phyloP scores from a whole-genome alignment of 1,139 yeast species.

The Pneumocystis oryctolagi region DNA sequence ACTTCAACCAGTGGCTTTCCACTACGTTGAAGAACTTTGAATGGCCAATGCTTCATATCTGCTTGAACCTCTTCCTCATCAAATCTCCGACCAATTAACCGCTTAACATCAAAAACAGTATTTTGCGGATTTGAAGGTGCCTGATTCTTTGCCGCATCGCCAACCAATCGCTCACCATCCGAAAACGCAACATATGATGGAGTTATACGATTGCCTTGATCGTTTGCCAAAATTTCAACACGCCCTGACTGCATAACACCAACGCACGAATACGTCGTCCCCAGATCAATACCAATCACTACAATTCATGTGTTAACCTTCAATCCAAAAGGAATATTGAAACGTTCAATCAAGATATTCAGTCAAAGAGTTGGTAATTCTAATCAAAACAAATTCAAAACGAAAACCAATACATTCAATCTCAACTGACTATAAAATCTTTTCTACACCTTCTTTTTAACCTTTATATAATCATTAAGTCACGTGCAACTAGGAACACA shows the following conservation, averaged over 20 bases:
- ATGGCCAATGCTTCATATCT: constrained; percentile 74
- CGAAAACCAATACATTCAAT: no score
- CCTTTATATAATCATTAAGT: no score
- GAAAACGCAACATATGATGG: constrained; percentile 84
- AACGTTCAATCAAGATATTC: background rate
- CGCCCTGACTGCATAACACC: constrained; percentile 87
- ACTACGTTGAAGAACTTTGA: constrained; percentile 46
- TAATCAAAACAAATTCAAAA: no score
- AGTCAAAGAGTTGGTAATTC: no score
- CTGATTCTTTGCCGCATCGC: constrained; percentile 91
- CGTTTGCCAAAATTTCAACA: constrained; percentile 85
- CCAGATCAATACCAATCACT: constrained; percentile 74
- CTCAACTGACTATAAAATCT: no score
- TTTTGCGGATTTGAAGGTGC: constrained; percentile 68
- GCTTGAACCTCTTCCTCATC: constrained; percentile 63
- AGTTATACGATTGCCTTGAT: constrained; percentile 90
- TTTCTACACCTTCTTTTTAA: no score
- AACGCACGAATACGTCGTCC: constrained; percentile 85
- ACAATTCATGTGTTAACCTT: background rate
- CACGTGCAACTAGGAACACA: no score
- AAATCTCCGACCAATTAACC: constrained; percentile 70
- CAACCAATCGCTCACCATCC: constrained; percentile 73
- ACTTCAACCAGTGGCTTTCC: constrained; percentile 75
- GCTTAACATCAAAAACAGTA: constrained; percentile 62
- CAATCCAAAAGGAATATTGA: background rate